A percentile compares a stretch with the other conserved stretches of the same genome.
These are phyloP conservation scores for Cokeromyces recurvatus DNA, from an alignment of 371 early-diverging fungal genomes.

Conservation along the genomic window DNA sequence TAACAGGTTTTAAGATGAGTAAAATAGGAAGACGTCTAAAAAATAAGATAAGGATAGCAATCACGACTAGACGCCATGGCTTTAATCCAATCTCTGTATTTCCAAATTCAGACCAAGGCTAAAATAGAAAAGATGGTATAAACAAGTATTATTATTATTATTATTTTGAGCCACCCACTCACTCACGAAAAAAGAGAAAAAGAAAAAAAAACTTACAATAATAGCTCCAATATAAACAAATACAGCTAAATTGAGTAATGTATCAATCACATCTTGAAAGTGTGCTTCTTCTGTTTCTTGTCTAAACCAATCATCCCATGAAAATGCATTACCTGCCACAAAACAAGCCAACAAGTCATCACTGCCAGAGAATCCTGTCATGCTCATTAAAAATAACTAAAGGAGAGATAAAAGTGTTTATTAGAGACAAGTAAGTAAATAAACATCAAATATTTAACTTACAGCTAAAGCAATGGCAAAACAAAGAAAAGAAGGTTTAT, in stretches of 20 bases:
- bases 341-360: slow-evolving; percentile 91
- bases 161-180: too few species aligned
- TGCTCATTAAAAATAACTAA: slow-evolving; percentile 72
- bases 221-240: slow-evolving; percentile 92
- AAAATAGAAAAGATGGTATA: too few species aligned
- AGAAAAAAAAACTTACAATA: slow-evolving; percentile 40
- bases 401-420: background rate
- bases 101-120: slow-evolving; percentile 73
- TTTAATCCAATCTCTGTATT: slow-evolving; percentile 45
- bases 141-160: too few species aligned
- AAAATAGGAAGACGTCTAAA: slow-evolving; percentile 84
- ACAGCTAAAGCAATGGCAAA: slow-evolving; percentile 89
- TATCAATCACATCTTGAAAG: slow-evolving; percentile 89
- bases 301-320: slow-evolving; percentile 91
- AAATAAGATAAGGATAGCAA: slow-evolving; percentile 69
- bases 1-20: slow-evolving; percentile 54
- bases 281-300: slow-evolving; percentile 82
- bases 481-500: slow-evolving; percentile 87
- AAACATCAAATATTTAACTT: slow-evolving; percentile 15
- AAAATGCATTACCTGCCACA: slow-evolving; percentile 85
- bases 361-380: slow-evolving; percentile 73
- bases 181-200: too few species aligned
- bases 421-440: background rate
- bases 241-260: slow-evolving; percentile 81
- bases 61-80: slow-evolving; percentile 67